Percentiles rank a stretch among this genome's conserved stretches.
Evolutionary conservation across 2,329 filamentous ascomycete genomes (phyloP).

Genomic region (Colletotrichum somersetense): DNA sequence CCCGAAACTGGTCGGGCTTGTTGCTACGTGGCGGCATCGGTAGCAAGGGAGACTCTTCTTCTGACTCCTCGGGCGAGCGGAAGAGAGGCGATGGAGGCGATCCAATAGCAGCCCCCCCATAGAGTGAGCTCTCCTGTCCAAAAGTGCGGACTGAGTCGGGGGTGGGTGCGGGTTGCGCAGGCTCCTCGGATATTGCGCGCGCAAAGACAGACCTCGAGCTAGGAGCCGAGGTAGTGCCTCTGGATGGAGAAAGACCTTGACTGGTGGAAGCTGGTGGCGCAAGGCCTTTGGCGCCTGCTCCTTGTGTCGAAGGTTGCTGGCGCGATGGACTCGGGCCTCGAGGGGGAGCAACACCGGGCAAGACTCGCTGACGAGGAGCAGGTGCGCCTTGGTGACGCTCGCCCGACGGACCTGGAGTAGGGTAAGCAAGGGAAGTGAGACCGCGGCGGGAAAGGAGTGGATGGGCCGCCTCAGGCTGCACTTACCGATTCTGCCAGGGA

Average conservation of each 20-base stretch:
- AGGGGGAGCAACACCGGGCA: conserved; percentile 25
- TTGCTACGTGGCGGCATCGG: conserved; percentile 17
- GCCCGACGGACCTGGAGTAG: conserved; percentile 7
- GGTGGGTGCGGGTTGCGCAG: background rate
- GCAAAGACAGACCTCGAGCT: conserved; percentile 21
- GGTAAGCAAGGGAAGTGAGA: conserved; percentile 29
- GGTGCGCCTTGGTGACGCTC: conserved; percentile 2
- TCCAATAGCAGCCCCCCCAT: conserved; percentile 20
- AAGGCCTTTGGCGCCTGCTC: conserved; percentile 10
- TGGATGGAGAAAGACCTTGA: background rate
- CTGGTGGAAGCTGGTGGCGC: background rate
- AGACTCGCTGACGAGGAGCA: conserved; percentile 6
- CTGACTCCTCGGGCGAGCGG: conserved; percentile 14
- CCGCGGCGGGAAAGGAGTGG: conserved; percentile 1
- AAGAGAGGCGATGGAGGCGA: conserved; percentile 14
- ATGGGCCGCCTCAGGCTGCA: conserved; percentile 5
- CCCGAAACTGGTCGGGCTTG: background rate
- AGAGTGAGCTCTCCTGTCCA: conserved; percentile 40
- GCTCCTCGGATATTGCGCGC: conserved; percentile 24
- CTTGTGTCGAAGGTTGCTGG: background rate
- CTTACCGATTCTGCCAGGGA: conserved; percentile 26
- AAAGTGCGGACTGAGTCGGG: conserved; percentile 39
- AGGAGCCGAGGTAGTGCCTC: background rate
- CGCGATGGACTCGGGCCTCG: conserved; percentile 13
- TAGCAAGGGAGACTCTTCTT: conserved; percentile 9